phyloP scores from a whole-genome alignment of 306 rosid genomes.

The Carpinus viminea region DNA sequence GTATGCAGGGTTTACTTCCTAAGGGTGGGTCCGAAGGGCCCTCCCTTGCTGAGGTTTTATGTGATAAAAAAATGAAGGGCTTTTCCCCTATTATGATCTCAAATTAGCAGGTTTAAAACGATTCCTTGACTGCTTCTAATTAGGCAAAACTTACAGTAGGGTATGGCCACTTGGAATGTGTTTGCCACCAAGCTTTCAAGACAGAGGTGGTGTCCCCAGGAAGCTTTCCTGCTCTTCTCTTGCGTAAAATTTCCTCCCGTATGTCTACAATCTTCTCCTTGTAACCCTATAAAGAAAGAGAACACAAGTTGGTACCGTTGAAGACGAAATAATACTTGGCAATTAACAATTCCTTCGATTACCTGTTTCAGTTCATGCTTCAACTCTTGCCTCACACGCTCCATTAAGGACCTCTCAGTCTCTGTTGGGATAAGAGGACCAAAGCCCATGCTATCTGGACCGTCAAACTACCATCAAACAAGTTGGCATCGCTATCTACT shows the following conservation, averaged over 20 bases:
- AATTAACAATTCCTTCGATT: conserved; percentile 18
- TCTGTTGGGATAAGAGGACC: conserved; percentile 98
- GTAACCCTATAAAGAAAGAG: conserved; percentile 57
- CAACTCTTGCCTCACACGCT: conserved; percentile 93
- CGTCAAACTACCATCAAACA: conserved; percentile 78
- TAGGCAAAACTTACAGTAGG: conserved; percentile 72
- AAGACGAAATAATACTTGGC: conserved; percentile 8
- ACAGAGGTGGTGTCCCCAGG: conserved; percentile 99
- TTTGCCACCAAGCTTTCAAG: conserved; percentile 93
- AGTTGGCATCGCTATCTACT: conserved; percentile 75
- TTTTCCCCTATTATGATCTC: background rate
- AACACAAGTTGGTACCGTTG: conserved; percentile 2
- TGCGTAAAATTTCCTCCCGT: conserved; percentile 92
- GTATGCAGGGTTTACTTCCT: too few relatives aligned
- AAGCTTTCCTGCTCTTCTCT: conserved; percentile 99
- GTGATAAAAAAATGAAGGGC: too few relatives aligned
- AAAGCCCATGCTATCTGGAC: conserved; percentile 85
- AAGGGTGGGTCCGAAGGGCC: too few relatives aligned
- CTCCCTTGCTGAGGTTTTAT: too few relatives aligned
- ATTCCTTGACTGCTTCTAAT: background rate
- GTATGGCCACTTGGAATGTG: conserved; percentile 98
- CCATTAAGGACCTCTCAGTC: conserved; percentile 96
- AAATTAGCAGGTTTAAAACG: background rate
- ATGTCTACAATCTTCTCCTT: conserved; percentile 97
- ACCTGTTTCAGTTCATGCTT: conserved; percentile 95